Percentiles rank a stretch among this genome's conserved stretches.
Conservation (phyloP, 23 red algal genomes). For the Gracilariopsis chorda region DNA sequence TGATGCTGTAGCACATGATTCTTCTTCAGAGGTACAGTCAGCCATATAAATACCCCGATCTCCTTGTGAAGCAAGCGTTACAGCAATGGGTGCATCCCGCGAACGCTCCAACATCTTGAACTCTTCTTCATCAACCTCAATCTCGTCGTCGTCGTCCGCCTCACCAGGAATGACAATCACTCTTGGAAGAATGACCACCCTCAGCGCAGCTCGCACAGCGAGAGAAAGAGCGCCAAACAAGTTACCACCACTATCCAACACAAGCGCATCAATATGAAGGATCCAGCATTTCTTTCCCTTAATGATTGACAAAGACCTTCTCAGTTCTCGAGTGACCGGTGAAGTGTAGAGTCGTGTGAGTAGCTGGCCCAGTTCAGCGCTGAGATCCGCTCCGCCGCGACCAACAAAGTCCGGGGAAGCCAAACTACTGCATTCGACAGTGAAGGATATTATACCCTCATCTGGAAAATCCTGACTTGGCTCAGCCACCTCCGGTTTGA, state of each 20-base stretch:
- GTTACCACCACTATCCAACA: constrained; percentile 66
- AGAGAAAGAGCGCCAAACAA: constrained; percentile 60
- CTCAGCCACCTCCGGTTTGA: constrained; percentile 59
- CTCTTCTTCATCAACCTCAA: constrained; percentile 65
- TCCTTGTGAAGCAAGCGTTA: constrained; percentile 25
- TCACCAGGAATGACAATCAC: constrained; percentile 69
- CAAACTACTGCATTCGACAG: constrained; percentile 65
- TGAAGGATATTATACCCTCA: constrained; percentile 50
- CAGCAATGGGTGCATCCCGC: constrained; percentile 52
- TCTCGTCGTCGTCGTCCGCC: constrained; percentile 64
- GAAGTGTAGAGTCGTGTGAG: constrained; percentile 49
- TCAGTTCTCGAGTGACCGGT: constrained; percentile 6
- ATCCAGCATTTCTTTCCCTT: constrained; percentile 65
- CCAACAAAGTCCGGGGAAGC: constrained; percentile 58
- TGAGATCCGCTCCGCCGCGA: constrained; percentile 39
- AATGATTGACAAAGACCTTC: constrained; percentile 44
- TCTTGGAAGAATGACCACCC: constrained; percentile 56
- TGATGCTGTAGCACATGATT: constrained; percentile 31
- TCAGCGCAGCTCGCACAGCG: constrained; percentile 68
- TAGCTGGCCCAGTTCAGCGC: constrained; percentile 26
- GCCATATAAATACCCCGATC: constrained; percentile 27
- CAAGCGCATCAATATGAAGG: constrained; percentile 70
- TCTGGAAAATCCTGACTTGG: constrained; percentile 10
- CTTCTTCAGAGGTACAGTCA: constrained; percentile 49
- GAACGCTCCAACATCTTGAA: constrained; percentile 10